phyloP scores from a whole-genome alignment of 2,329 filamentous ascomycete species.

The Aschersonia sp. region DNA sequence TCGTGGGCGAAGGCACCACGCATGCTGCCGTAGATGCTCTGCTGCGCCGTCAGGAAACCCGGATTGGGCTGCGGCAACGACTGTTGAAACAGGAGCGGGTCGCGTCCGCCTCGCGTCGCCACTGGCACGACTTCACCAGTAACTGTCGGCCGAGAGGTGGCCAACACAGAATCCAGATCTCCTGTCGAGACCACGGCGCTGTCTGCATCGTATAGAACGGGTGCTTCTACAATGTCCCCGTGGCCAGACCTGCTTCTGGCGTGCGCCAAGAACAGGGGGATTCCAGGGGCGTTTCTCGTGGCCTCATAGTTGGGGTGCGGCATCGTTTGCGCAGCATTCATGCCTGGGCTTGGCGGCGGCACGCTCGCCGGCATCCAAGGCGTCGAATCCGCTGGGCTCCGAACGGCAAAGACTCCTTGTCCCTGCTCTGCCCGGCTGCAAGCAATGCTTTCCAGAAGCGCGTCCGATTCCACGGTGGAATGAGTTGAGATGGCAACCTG shows the following conservation, averaged over 20 bases:
- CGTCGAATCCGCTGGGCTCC: not conserved
- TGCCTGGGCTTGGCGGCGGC: not conserved
- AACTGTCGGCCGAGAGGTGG: slow-evolving; percentile 4
- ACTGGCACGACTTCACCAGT: slow-evolving; percentile 5
- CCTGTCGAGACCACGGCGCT: slow-evolving; percentile 9
- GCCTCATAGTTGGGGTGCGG: not conserved
- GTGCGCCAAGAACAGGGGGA: slow-evolving; percentile 13
- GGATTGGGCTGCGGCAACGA: slow-evolving; percentile 4
- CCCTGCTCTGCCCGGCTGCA: slow-evolving; percentile 9
- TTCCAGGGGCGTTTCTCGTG: slow-evolving; percentile 9
- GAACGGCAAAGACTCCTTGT: not conserved
- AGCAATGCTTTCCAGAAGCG: slow-evolving; percentile 12
- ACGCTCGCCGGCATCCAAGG: not conserved
- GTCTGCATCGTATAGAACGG: slow-evolving; percentile 9
- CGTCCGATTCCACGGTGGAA: slow-evolving; percentile 9
- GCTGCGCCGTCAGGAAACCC: slow-evolving; percentile 9
- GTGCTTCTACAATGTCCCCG: slow-evolving; percentile 5
- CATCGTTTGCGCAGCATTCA: not conserved
- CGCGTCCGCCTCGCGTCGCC: not conserved
- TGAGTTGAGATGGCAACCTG: not conserved
- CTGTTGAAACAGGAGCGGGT: slow-evolving; percentile 9
- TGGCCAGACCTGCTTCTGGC: slow-evolving; percentile 9
- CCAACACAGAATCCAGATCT: slow-evolving; percentile 8
- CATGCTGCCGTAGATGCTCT: slow-evolving; percentile 7
- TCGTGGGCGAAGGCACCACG: slow-evolving; percentile 6